Conservation (phyloP, 129 eudicot genomes). For the Saussurea involucrata region DNA sequence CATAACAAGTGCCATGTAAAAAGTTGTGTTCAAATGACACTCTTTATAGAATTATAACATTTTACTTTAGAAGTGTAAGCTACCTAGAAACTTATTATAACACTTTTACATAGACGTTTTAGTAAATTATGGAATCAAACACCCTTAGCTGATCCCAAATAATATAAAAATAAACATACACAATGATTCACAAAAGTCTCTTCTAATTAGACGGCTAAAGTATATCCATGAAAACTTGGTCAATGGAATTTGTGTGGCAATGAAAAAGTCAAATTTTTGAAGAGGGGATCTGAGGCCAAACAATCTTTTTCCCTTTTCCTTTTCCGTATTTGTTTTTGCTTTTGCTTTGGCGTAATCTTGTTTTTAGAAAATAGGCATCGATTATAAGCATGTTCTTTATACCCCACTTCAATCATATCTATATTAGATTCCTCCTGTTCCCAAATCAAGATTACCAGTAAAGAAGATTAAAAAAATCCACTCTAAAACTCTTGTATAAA, state of each 20-base stretch:
- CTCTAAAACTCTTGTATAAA: neutral
- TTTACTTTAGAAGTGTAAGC: no score
- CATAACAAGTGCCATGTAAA: neutral
- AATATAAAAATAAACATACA: neutral
- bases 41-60: neutral
- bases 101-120: no score
- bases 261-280: conserved; percentile 2
- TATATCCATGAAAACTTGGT: neutral
- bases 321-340: neutral
- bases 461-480: neutral
- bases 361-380: conserved; percentile 17
- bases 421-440: conserved; percentile 14
- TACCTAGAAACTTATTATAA: no score
- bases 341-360: conserved; percentile 3
- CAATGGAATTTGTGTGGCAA: conserved; percentile 3
- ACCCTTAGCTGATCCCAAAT: neutral
- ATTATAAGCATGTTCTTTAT: conserved; percentile 27
- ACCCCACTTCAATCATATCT: conserved; percentile 23
- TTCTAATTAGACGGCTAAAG: neutral
- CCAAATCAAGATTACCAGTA: conserved; percentile 3
- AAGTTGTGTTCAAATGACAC: neutral
- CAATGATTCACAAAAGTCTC: neutral
- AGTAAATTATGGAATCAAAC: neutral
- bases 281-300: conserved; percentile 4
- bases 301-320: neutral